Conservation (phyloP, 208 protist species). For the Blechomonas ayalai region DNA sequence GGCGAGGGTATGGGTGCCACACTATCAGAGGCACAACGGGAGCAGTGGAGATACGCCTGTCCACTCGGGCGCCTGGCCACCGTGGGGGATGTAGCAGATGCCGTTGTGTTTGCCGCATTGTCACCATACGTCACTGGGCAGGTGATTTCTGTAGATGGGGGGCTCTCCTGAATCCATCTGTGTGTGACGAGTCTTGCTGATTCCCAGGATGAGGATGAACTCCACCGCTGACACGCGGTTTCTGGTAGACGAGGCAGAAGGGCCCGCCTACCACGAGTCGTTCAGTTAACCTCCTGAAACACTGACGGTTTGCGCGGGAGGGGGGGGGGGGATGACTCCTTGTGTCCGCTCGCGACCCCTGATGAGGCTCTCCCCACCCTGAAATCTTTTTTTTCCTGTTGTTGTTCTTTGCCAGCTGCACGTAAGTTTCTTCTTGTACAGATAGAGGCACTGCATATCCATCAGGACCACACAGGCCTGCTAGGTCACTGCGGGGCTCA, state of each 20-base stretch:
- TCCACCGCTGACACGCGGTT: too few relatives aligned
- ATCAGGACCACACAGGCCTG: too few relatives aligned
- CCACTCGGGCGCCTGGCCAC: slow-evolving; percentile 67
- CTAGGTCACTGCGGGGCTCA: too few relatives aligned
- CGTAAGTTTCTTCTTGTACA: too few relatives aligned
- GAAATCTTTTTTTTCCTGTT: slow-evolving; percentile 9
- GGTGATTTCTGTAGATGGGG: slow-evolving; percentile 75
- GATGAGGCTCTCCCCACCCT: background rate
- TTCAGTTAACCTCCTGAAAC: too few relatives aligned
- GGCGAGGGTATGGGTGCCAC: slow-evolving; percentile 68
- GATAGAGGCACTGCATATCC: too few relatives aligned
- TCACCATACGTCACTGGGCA: slow-evolving; percentile 80
- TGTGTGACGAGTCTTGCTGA: slow-evolving; percentile 1
- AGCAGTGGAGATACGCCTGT: slow-evolving; percentile 38
- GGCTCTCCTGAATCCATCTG: slow-evolving; percentile 20
- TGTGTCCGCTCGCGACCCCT: too few relatives aligned
- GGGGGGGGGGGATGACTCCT: too few relatives aligned
- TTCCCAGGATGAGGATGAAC: too few relatives aligned
- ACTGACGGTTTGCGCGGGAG: too few relatives aligned
- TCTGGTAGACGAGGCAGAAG: too few relatives aligned
- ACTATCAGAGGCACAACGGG: slow-evolving; percentile 43
- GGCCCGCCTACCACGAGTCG: too few relatives aligned
- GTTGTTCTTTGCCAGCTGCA: background rate
- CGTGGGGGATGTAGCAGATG: slow-evolving; percentile 71
- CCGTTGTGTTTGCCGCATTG: slow-evolving; percentile 33